Evolutionary conservation across 192 early-diverging fungal species (phyloP).

Genomic region (Coemansia sp.): DNA sequence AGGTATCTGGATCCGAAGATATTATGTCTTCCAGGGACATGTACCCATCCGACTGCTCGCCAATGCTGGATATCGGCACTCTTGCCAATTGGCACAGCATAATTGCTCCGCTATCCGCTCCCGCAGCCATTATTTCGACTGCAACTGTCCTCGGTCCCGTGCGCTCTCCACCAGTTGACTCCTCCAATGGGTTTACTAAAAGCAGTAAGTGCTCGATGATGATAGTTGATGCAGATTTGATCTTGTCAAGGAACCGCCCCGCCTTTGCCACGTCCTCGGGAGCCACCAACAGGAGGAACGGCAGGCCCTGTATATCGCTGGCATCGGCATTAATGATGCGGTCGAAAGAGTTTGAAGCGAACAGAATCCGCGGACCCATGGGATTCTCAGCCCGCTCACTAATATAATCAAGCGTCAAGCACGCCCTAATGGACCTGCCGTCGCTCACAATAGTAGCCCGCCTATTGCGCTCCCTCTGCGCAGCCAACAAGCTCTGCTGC

Average conservation of each 20-base stretch:
- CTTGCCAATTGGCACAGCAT: conserved; percentile 24
- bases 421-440: conserved; percentile 7
- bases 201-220: conserved; percentile 4
- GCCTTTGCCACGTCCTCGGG: conserved; percentile 13
- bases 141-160: background rate
- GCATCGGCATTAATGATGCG: conserved; percentile 14
- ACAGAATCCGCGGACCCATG: conserved; percentile 24
- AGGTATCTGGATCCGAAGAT: conserved; percentile 32
- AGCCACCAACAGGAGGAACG: conserved; percentile 20
- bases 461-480: background rate
- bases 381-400: background rate
- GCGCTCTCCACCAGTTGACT: background rate
- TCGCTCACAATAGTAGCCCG: background rate
- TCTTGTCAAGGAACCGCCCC: conserved; percentile 9
- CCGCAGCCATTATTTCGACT: conserved; percentile 33
- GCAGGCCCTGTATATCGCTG: conserved; percentile 19
- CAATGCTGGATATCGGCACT: background rate
- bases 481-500: background rate
- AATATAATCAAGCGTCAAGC: conserved; percentile 20
- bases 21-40: conserved; percentile 39
- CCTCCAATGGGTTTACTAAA: background rate
- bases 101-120: conserved; percentile 25
- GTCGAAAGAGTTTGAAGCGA: conserved; percentile 22
- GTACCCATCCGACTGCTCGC: conserved; percentile 10
- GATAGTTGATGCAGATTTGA: background rate